phyloP scores from a whole-genome alignment of 2,329 filamentous ascomycete species.

The Cytospora mali region DNA sequence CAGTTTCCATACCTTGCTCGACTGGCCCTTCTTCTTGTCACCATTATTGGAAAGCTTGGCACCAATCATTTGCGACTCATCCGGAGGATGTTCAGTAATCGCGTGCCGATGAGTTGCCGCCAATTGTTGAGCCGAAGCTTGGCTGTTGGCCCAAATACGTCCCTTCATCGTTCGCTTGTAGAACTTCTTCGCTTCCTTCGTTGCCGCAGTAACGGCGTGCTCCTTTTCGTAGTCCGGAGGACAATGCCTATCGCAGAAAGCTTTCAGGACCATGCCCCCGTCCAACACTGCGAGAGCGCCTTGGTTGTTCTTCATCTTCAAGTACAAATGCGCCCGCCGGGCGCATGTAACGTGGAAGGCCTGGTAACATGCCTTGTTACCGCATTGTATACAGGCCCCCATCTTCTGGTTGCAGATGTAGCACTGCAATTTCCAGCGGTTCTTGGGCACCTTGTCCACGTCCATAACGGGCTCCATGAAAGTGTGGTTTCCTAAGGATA shows the following conservation, averaged over 20 bases:
- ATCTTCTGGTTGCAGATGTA: conserved; percentile 98
- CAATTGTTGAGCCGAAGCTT: conserved; percentile 77
- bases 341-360: conserved; percentile 98
- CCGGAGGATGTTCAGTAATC: conserved; percentile 69
- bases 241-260: conserved; percentile 94
- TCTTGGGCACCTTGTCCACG: conserved; percentile 95
- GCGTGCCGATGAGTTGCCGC: conserved; percentile 71
- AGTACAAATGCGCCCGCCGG: conserved; percentile 79
- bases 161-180: conserved; percentile 90
- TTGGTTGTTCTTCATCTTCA: conserved; percentile 95
- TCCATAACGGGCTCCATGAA: conserved; percentile 99
- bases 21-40: conserved; percentile 74
- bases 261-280: conserved; percentile 83
- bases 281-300: conserved; percentile 75
- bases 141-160: conserved; percentile 88
- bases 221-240: conserved; percentile 86
- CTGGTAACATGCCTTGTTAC: conserved; percentile 95
- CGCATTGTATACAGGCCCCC: conserved; percentile 98
- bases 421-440: conserved; percentile 88
- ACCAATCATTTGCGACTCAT: conserved; percentile 82
- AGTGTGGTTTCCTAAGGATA: conserved; percentile 90
- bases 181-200: conserved; percentile 80
- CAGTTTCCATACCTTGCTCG: conserved; percentile 80
- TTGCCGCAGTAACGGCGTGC: conserved; percentile 79
- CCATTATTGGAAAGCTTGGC: conserved; percentile 77